Percentiles rank a stretch among this genome's conserved stretches.
Conservation (phyloP, 257 asterid species). For the Salvia splendens region DNA sequence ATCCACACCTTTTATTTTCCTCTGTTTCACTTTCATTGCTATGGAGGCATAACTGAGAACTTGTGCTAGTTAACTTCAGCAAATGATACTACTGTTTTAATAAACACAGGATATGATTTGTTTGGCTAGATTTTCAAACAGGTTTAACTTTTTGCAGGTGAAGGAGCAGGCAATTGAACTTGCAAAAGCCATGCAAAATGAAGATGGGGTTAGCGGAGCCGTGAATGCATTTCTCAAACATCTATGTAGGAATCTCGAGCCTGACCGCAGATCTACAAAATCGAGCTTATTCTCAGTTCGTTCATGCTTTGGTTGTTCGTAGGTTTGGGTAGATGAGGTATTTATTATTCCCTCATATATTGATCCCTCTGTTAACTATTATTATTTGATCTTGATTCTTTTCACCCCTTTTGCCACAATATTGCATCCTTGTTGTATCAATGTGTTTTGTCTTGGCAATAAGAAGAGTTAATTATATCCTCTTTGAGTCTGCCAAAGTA, state of each 20-base stretch:
- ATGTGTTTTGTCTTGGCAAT: not conserved
- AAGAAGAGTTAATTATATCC: not conserved
- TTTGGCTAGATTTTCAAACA: slow-evolving; percentile 21
- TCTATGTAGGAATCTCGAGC: slow-evolving; percentile 54
- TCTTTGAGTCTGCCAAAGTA: not conserved
- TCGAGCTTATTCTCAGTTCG: slow-evolving; percentile 57
- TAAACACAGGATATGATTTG: not conserved
- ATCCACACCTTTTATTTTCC: not conserved
- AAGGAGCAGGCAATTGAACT: slow-evolving; percentile 82
- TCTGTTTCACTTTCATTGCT: not conserved
- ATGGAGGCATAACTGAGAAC: slow-evolving; percentile 4
- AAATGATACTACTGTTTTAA: not conserved
- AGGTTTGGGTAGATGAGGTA: slow-evolving; percentile 33
- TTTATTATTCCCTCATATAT: not conserved
- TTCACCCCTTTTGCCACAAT: not conserved
- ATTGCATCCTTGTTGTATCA: not conserved
- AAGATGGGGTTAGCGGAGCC: slow-evolving; percentile 93
- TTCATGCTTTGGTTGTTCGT: slow-evolving; percentile 85
- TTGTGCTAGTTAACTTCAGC: not conserved
- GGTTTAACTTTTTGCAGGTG: slow-evolving; percentile 54
- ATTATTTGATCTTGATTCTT: not conserved
- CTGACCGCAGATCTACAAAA: slow-evolving; percentile 48
- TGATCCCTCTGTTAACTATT: slow-evolving; percentile 1
- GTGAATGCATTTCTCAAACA: slow-evolving; percentile 90
- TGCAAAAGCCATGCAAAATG: slow-evolving; percentile 89